These are phyloP conservation scores for Avena eriantha DNA, from an alignment of 176 grass and related monocot species.

Conservation along the genomic window DNA sequence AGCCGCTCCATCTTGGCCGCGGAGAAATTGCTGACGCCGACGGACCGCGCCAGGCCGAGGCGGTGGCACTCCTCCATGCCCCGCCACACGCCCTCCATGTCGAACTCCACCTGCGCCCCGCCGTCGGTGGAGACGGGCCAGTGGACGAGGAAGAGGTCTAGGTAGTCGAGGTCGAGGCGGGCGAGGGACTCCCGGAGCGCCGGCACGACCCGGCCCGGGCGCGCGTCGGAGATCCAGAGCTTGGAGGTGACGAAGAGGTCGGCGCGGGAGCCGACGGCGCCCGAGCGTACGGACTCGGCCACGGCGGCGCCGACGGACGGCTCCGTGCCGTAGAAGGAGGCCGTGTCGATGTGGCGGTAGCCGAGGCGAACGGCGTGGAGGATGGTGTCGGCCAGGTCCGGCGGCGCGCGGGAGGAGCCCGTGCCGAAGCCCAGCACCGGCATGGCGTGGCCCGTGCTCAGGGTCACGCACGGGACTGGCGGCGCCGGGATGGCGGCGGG, in stretches of 20 bases:
- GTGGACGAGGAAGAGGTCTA: constrained; percentile 87
- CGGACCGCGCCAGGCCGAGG: constrained; percentile 59
- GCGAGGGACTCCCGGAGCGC: constrained; percentile 58
- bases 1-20: constrained; percentile 54
- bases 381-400: constrained; percentile 31
- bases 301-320: constrained; percentile 44
- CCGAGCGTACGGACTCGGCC: constrained; percentile 38
- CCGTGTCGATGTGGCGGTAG: constrained; percentile 71
- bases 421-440: constrained; percentile 61
- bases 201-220: constrained; percentile 50
- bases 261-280: constrained; percentile 49
- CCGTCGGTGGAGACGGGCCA: constrained; percentile 46
- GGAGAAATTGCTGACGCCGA: constrained; percentile 90
- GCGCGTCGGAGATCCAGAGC: constrained; percentile 50
- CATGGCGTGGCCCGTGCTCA: constrained; percentile 52
- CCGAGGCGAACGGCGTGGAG: constrained; percentile 42
- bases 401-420: constrained; percentile 26
- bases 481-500: not conserved
- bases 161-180: constrained; percentile 59
- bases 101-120: constrained; percentile 48
- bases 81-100: constrained; percentile 78
- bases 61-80: constrained; percentile 88
- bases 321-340: constrained; percentile 54
- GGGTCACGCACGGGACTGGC: constrained; percentile 43
- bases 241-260: constrained; percentile 73